Conservation (phyloP, 768 basidiomycete genomes). For the Rhodotorula sphaerocarpa region DNA sequence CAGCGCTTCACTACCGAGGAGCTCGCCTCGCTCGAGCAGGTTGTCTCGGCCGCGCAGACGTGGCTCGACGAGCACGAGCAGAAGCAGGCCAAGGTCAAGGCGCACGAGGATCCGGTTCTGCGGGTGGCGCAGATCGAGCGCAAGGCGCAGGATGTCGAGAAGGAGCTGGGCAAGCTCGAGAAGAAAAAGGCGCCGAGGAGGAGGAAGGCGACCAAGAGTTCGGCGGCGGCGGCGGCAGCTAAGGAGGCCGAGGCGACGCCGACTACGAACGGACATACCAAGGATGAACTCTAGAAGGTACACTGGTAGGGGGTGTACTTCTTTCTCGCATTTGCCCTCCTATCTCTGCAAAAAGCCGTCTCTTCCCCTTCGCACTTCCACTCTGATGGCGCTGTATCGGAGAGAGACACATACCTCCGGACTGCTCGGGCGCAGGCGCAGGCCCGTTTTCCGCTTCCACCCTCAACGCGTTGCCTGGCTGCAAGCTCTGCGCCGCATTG, state of each 20-base stretch:
- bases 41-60: slow-evolving; percentile 65
- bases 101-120: slow-evolving; percentile 76
- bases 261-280: slow-evolving; percentile 12
- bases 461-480: too few species aligned
- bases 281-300: slow-evolving; percentile 30
- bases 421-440: too few species aligned
- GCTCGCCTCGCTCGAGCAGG: slow-evolving; percentile 65
- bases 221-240: background rate
- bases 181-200: slow-evolving; percentile 34
- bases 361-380: too few species aligned
- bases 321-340: too few species aligned
- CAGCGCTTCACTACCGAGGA: slow-evolving; percentile 83
- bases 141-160: slow-evolving; percentile 48
- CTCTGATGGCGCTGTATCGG: too few species aligned
- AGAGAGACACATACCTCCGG: too few species aligned
- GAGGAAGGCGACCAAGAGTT: slow-evolving; percentile 4
- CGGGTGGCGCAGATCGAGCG: slow-evolving; percentile 77
- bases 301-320: too few species aligned
- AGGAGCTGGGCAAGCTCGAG: slow-evolving; percentile 23
- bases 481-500: too few species aligned
- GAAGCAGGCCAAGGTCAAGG: slow-evolving; percentile 65
- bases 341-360: too few species aligned
- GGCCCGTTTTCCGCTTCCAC: too few species aligned
- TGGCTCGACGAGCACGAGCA: slow-evolving; percentile 79
- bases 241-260: slow-evolving; percentile 1